A percentile compares a stretch with the other conserved stretches of the same genome.
Evolutionary conservation across 2,329 filamentous ascomycete genomes (phyloP).

Genomic region (Fusarium paranaense): DNA sequence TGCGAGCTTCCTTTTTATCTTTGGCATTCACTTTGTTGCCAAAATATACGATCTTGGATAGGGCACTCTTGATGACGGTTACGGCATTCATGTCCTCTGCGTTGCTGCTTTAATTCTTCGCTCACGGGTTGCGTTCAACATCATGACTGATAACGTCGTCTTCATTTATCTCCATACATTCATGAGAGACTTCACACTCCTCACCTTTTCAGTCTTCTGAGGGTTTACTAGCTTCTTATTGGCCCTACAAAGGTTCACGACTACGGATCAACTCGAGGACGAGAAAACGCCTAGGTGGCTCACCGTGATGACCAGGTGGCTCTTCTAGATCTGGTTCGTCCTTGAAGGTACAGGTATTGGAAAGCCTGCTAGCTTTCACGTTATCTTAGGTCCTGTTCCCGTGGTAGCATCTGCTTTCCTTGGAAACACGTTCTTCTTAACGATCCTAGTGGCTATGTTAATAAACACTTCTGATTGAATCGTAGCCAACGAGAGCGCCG

Average conservation of each 20-base stretch:
- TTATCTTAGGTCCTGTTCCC: slow-evolving; percentile 73
- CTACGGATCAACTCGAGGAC: slow-evolving; percentile 26
- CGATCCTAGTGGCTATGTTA: slow-evolving; percentile 76
- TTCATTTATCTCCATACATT: slow-evolving; percentile 78
- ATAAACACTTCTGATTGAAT: slow-evolving; percentile 77
- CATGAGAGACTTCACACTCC: slow-evolving; percentile 76
- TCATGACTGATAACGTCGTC: slow-evolving; percentile 79
- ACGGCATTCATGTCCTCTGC: slow-evolving; percentile 71
- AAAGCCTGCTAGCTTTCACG: slow-evolving; percentile 67
- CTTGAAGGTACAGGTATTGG: slow-evolving; percentile 70
- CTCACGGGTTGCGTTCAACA: slow-evolving; percentile 75
- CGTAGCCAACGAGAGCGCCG: slow-evolving; percentile 72
- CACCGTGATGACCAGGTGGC: slow-evolving; percentile 78
- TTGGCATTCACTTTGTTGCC: slow-evolving; percentile 69
- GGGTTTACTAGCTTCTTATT: slow-evolving; percentile 78
- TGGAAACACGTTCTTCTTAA: slow-evolving; percentile 74
- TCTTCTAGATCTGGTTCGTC: slow-evolving; percentile 83
- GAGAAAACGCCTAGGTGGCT: slow-evolving; percentile 44
- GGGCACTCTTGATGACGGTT: slow-evolving; percentile 53
- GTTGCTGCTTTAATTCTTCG: slow-evolving; percentile 74
- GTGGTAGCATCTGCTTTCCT: slow-evolving; percentile 79
- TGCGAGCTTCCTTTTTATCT: slow-evolving; percentile 73
- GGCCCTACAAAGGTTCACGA: slow-evolving; percentile 72
- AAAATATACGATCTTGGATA: slow-evolving; percentile 50
- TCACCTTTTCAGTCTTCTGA: slow-evolving; percentile 72